Base-by-base conservation (phyloP, 331 rosid genomes). In the Quercus tomentella region DNA sequence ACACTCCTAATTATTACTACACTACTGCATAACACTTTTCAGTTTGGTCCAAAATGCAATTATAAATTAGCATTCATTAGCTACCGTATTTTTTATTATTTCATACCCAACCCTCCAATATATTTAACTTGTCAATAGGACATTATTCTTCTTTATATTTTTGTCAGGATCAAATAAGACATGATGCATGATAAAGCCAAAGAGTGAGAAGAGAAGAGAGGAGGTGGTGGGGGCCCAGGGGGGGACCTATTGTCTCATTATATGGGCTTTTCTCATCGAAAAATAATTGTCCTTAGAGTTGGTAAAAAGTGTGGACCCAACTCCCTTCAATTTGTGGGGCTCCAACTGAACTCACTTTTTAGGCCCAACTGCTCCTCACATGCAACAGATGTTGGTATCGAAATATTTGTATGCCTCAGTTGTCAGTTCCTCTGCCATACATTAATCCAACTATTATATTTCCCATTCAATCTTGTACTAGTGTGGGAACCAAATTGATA, bases 311-410 rank as follows among this genome's bases (percentile, higher is more conserved):
- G 82, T 86, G 92, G 89, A 73, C 87, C 88, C 91, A 76, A 26
- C 22, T n/a, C 73, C 71, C 81, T 85, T 79, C 65, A 26, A 73
- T n/a, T 26, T 49, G 80, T 76, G 49, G 83, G 84, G 79, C 77
- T 79, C 85, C 70, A 76, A 74, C 56, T 58, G 65, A 72, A 60
- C 18, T 49, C 18, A 10, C n/a, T 77, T 58, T 79, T 49, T 54
- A 70, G 88, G 88, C 83, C 88, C 89, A 86, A 84, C 79, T 82
- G 76, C 79, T 71, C 80, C 70, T 77, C 88, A 81, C 83, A 79
- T 83, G 82, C 70, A 52, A 74, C 52, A 54, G 61, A 41, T 41
- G 0, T 79, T 55, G 76, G 31, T 23, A 22, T 67, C 76, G 55
- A 77, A 60, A 37, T 76, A 41, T 35, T 69, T 72, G 21, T 76